Percentiles rank a stretch among this genome's conserved stretches.
Conservation (phyloP, 1,284 basidiomycete species). For the Cutaneotrichosporon daszewskae region DNA sequence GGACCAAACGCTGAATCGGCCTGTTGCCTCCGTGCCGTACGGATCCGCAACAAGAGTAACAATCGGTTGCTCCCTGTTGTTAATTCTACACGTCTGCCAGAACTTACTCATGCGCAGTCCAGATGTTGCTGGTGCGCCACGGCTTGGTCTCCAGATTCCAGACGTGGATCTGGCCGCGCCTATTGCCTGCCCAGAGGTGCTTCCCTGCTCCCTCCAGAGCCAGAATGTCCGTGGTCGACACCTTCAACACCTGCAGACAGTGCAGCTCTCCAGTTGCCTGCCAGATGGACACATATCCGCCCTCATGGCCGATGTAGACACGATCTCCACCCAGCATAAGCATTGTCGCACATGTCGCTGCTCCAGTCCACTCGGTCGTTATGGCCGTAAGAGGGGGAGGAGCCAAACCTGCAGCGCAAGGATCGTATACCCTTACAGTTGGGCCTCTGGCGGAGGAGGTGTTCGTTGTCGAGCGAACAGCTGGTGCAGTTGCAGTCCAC, state of each 20-base stretch:
- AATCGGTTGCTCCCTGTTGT: conserved; percentile 61
- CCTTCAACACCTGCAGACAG: conserved; percentile 54
- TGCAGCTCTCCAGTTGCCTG: conserved; percentile 16
- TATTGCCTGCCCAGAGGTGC: conserved; percentile 74
- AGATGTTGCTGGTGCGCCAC: conserved; percentile 83
- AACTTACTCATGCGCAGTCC: conserved; percentile 68
- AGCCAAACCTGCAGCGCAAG: conserved; percentile 48
- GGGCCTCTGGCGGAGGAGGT: conserved; percentile 56
- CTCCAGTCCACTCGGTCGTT: conserved; percentile 54
- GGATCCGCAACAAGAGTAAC: conserved; percentile 65
- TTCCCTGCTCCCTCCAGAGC: conserved; percentile 73
- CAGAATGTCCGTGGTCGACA: conserved; percentile 71
- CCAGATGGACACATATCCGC: conserved; percentile 81
- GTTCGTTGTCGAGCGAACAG: conserved; percentile 38
- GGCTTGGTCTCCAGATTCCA: conserved; percentile 65
- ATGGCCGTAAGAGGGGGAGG: conserved; percentile 52
- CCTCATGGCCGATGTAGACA: conserved; percentile 90
- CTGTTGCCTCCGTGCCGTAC: conserved; percentile 57
- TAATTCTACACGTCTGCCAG: not conserved
- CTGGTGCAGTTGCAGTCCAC: conserved; percentile 60
- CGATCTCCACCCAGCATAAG: conserved; percentile 62
- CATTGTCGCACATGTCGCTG: conserved; percentile 73
- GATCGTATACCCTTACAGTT: conserved; percentile 70
- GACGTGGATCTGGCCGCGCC: conserved; percentile 75
- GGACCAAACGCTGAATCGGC: conserved; percentile 65